These are phyloP conservation scores for Balansia obtecta DNA, from an alignment of 2,329 filamentous ascomycete genomes.

Conservation along the genomic window DNA sequence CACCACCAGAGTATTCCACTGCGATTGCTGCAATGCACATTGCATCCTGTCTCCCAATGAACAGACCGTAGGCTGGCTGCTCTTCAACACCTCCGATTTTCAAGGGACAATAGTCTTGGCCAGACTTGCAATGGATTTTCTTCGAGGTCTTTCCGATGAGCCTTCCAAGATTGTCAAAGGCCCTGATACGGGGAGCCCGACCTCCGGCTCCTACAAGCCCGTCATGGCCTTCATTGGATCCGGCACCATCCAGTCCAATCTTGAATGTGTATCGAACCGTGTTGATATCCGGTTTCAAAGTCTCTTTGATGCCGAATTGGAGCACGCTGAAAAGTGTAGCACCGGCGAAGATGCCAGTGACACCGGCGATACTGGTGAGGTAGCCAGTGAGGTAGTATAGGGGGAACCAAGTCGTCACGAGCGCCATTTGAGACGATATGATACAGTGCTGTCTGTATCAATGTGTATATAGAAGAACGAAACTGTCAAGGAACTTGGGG, in stretches of 20 bases:
- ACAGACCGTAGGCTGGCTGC: neutral
- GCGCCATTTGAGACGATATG: too few relatives aligned
- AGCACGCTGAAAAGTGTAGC: too few relatives aligned
- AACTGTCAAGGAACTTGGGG: too few relatives aligned
- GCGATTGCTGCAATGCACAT: neutral
- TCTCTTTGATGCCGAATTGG: neutral
- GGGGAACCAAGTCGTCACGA: too few relatives aligned
- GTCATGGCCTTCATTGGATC: neutral
- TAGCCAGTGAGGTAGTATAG: too few relatives aligned
- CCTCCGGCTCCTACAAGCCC: neutral
- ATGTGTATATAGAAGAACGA: too few relatives aligned
- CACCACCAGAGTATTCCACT: neutral
- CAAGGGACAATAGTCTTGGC: neutral
- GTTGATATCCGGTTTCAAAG: accelerated
- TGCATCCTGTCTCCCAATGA: neutral
- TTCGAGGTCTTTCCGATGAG: neutral
- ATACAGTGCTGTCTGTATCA: too few relatives aligned
- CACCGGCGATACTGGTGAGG: too few relatives aligned
- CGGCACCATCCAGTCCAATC: neutral
- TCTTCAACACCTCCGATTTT: neutral
- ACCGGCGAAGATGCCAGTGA: too few relatives aligned
- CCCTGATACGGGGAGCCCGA: neutral
- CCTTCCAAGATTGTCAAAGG: neutral
- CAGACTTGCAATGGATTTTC: accelerated
- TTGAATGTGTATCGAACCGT: neutral